A percentile compares a stretch with the other conserved stretches of the same genome.
Conservation (phyloP, 2,329 filamentous ascomycete species). For the Myriosclerotinia duriaeana region DNA sequence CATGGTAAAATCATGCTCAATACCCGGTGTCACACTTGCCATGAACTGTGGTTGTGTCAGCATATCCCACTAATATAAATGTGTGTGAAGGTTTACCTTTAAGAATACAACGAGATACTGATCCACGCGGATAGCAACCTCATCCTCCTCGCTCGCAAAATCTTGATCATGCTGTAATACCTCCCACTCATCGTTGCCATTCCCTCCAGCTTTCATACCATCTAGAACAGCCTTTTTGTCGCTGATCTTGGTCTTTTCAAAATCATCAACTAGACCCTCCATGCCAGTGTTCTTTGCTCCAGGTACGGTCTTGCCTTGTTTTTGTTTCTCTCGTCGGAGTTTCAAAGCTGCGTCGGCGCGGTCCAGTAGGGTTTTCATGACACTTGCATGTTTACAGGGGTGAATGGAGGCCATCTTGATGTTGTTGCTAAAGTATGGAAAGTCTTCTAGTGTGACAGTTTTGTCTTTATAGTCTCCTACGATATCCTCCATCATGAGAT, state of each 20-base stretch:
- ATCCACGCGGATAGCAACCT: slow-evolving; percentile 81
- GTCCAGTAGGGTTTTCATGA: slow-evolving; percentile 97
- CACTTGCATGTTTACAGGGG: slow-evolving; percentile 93
- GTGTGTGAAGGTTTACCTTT: slow-evolving; percentile 54
- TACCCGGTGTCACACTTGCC: slow-evolving; percentile 89
- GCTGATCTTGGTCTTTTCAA: slow-evolving; percentile 61
- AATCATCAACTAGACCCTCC: slow-evolving; percentile 83
- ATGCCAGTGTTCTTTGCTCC: slow-evolving; percentile 59
- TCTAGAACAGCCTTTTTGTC: slow-evolving; percentile 40
- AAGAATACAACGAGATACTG: slow-evolving; percentile 86
- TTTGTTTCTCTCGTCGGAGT: slow-evolving; percentile 79
- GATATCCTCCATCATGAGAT: slow-evolving; percentile 94
- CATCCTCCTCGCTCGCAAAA: slow-evolving; percentile 61
- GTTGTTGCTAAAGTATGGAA: slow-evolving; percentile 86
- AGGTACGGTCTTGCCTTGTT: slow-evolving; percentile 53
- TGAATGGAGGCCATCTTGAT: slow-evolving; percentile 97
- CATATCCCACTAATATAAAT: not conserved
- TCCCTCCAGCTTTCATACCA: slow-evolving; percentile 52
- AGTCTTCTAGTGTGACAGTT: slow-evolving; percentile 96
- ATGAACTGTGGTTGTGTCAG: slow-evolving; percentile 60
- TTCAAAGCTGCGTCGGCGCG: slow-evolving; percentile 92
- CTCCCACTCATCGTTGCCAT: slow-evolving; percentile 62
- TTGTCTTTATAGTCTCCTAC: slow-evolving; percentile 97
- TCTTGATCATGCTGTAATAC: slow-evolving; percentile 60
- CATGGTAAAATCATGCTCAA: slow-evolving; percentile 98